Evolutionary conservation across 2,329 filamentous ascomycete species (phyloP).

Genomic region (Paramyrothecium sp.): DNA sequence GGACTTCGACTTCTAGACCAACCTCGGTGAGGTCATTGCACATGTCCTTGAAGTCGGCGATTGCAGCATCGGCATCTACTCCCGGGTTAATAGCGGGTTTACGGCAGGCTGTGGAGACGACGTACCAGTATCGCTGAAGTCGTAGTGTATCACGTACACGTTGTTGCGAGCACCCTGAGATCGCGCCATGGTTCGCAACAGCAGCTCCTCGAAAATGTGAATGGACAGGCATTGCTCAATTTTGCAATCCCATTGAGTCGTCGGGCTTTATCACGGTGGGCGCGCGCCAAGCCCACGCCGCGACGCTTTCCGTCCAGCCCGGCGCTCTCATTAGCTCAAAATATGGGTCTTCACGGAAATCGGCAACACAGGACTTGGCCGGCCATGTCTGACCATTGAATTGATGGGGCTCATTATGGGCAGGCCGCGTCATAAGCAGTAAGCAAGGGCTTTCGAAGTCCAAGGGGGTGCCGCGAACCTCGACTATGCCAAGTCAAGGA

Average conservation of each 20-base stretch:
- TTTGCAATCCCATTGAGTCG: not conserved
- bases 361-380: not conserved
- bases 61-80: not conserved
- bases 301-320: not conserved
- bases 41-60: not conserved
- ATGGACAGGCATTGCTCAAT: not conserved
- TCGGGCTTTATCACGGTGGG: not conserved
- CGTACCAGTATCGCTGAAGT: slow-evolving; percentile 1
- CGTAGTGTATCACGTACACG: slow-evolving; percentile 1
- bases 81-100: not conserved
- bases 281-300: not conserved
- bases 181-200: not conserved
- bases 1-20: not conserved
- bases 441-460: too few relatives aligned
- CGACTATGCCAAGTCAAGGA: too few relatives aligned
- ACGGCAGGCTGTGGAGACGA: not conserved
- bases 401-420: too few relatives aligned
- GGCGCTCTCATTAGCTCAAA: not conserved
- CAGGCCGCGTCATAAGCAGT: too few relatives aligned
- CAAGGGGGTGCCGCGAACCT: too few relatives aligned
- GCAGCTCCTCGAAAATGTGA: not conserved
- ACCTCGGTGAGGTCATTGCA: not conserved
- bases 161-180: not conserved
- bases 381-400: too few relatives aligned
- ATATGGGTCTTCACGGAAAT: not conserved